Base-by-base conservation (phyloP, 2,329 filamentous ascomycete genomes). In the Stachybotrys chartarum region DNA sequence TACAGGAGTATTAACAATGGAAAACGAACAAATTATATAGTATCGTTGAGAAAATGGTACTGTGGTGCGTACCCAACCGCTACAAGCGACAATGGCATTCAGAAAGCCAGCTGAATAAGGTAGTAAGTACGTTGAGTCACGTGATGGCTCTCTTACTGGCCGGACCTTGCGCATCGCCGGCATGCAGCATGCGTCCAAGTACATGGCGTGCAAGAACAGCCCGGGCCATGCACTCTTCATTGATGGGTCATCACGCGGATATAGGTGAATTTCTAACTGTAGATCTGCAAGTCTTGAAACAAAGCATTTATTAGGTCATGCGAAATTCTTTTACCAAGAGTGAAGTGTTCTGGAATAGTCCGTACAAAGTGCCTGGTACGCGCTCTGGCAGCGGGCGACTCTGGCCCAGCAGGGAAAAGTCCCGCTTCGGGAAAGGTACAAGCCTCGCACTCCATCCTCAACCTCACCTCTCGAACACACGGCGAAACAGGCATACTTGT, bases 401-500 rank as follows among this genome's bases (percentile, higher is more conserved):
- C 57, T 58, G 58, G 53, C 58, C 59, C 58, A 60, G 58, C 58
- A 60, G 63, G 24, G 60, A 63, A 69, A 68, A 69, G 66, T 67
- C 70, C 70, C 70, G 69, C 69, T 72, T 72, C 63, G 66, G 70
- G 68, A 70, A 68, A 69, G 68, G 66, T 67, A 65, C 67, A 65
- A 65, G 67, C 64, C 64, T 65, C 67, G 72, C 70, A 70, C 8
- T 42, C 35, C 75, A 75, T 70, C 71, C 73, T 77, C 71, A 78
- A 83, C 79, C 74, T 83, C 80, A 81, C 72, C 74, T 75, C 75
- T 78, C 70, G 72, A 73, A 73, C 72, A 72, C 72, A 78, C 73
- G 74, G 72, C 70, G 76, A 79, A 79, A 75, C 69, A 65, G 68
- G 67, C 69, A 68, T 60, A 69, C 71, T 72, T 66, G 71, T 72